These are phyloP conservation scores for Saccharomyces hybrid DNA, from an alignment of 1,139 yeast species.

Conservation along the genomic window DNA sequence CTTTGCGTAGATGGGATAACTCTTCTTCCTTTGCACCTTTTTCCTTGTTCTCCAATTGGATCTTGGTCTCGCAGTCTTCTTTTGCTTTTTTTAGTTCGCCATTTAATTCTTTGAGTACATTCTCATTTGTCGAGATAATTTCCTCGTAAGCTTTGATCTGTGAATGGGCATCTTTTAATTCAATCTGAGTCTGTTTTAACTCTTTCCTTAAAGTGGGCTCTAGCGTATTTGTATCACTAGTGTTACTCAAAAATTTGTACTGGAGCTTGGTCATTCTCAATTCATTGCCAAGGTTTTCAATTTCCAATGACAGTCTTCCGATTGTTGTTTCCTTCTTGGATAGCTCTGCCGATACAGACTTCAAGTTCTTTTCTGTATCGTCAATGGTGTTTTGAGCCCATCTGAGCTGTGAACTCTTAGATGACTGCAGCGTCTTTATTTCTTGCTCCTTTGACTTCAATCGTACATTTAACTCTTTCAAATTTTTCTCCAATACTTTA, in stretches of 20 bases:
- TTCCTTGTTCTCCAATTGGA: slow-evolving; percentile 29
- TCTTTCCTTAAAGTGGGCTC: slow-evolving; percentile 33
- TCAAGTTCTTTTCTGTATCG: slow-evolving; percentile 25
- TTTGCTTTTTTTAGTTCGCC: slow-evolving; percentile 40
- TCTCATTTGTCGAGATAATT: slow-evolving; percentile 44
- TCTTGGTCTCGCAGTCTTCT: slow-evolving; percentile 33
- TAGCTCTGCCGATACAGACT: background rate
- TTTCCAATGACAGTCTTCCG: slow-evolving; percentile 29
- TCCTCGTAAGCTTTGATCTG: slow-evolving; percentile 46
- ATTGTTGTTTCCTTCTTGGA: slow-evolving; percentile 27
- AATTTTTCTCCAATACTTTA: background rate
- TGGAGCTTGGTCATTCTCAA: slow-evolving; percentile 34
- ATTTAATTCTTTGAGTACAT: slow-evolving; percentile 39
- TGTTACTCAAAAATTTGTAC: slow-evolving; percentile 20
- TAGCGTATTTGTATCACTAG: background rate
- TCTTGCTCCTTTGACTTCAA: slow-evolving; percentile 26
- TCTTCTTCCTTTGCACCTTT: slow-evolving; percentile 35
- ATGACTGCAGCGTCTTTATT: slow-evolving; percentile 37
- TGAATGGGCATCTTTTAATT: slow-evolving; percentile 43
- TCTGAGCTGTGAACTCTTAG: slow-evolving; percentile 45
- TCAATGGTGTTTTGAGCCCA: slow-evolving; percentile 66
- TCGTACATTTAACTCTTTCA: slow-evolving; percentile 36
- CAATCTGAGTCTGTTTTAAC: slow-evolving; percentile 38
- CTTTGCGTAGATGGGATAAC: slow-evolving; percentile 23
- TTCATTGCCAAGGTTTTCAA: slow-evolving; percentile 34